Conservation (phyloP, 2,329 filamentous ascomycete species). For the Colletotrichum limetticola region DNA sequence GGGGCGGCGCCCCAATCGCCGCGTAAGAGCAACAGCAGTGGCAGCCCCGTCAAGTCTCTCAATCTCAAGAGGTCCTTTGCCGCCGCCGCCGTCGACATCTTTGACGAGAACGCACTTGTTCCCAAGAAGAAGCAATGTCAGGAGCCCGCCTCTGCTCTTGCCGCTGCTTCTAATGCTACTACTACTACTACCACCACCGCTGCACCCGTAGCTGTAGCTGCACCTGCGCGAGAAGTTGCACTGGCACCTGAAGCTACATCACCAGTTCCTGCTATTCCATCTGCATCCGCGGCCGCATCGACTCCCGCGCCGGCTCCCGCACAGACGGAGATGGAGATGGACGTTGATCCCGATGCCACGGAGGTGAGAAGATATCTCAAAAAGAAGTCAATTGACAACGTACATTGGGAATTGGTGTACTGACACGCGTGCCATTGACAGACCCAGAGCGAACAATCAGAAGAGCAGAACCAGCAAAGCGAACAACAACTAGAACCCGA, state of each 20-base stretch:
- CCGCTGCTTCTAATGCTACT: background rate
- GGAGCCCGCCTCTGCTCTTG: constrained; percentile 23
- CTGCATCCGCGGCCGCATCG: background rate
- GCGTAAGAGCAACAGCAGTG: constrained; percentile 33
- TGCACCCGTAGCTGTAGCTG: background rate
- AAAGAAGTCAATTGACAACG: background rate
- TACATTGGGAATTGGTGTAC: background rate
- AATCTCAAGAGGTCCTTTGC: constrained; percentile 33
- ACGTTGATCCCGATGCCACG: constrained; percentile 1
- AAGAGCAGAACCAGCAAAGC: background rate
- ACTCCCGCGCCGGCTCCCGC: background rate
- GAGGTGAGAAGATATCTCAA: constrained; percentile 1
- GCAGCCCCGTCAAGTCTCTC: constrained; percentile 33
- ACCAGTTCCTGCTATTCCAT: background rate
- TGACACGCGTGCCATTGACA: constrained; percentile 1
- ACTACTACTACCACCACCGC: background rate
- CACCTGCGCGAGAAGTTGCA: background rate
- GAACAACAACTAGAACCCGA: constrained; percentile 3
- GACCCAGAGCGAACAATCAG: constrained; percentile 2
- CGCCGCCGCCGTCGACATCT: constrained; percentile 5
- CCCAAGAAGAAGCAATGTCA: constrained; percentile 38
- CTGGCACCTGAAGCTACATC: background rate
- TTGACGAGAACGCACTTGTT: constrained; percentile 32
- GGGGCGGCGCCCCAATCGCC: background rate
- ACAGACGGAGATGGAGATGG: constrained; percentile 7